phyloP scores from a whole-genome alignment of 495 filamentous ascomycete genomes.

The Annulohypoxylon nitens region DNA sequence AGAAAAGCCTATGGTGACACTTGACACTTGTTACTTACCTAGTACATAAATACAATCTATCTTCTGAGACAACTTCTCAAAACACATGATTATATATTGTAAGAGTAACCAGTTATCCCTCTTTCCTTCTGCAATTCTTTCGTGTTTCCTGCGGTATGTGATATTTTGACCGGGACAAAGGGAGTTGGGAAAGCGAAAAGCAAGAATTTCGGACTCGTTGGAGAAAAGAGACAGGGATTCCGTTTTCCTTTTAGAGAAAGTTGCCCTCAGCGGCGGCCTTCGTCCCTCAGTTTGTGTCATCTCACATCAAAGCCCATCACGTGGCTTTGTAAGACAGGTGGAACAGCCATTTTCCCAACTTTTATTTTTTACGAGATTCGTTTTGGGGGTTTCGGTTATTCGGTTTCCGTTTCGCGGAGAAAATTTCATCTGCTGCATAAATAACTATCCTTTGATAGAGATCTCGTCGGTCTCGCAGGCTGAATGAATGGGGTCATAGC shows the following conservation, averaged over 20 bases:
- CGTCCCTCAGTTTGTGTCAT: slow-evolving; percentile 21
- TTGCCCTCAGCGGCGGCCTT: slow-evolving; percentile 10
- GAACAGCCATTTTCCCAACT: not conserved
- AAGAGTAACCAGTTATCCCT: not conserved
- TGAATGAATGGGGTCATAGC: slow-evolving; percentile 29
- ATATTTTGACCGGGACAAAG: slow-evolving; percentile 5
- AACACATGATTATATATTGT: not conserved
- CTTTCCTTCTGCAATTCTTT: not conserved
- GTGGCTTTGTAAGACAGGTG: slow-evolving; percentile 40
- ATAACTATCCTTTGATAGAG: not conserved
- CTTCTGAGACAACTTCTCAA: slow-evolving; percentile 2
- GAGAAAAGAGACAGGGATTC: not conserved
- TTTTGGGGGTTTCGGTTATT: slow-evolving; percentile 25
- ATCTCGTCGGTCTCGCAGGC: not conserved
- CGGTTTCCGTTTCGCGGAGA: not conserved
- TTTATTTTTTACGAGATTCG: slow-evolving; percentile 14
- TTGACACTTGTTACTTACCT: not conserved
- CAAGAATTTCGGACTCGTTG: slow-evolving; percentile 4
- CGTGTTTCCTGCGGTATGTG: not conserved
- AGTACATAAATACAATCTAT: slow-evolving; percentile 5
- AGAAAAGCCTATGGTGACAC: slow-evolving; percentile 24
- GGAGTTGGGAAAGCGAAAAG: not conserved
- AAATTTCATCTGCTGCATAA: slow-evolving; percentile 13
- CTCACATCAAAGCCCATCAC: slow-evolving; percentile 29
- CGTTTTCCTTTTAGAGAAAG: slow-evolving; percentile 30